phyloP scores from a whole-genome alignment of 306 rosid species.

The Sophora flavescens region DNA sequence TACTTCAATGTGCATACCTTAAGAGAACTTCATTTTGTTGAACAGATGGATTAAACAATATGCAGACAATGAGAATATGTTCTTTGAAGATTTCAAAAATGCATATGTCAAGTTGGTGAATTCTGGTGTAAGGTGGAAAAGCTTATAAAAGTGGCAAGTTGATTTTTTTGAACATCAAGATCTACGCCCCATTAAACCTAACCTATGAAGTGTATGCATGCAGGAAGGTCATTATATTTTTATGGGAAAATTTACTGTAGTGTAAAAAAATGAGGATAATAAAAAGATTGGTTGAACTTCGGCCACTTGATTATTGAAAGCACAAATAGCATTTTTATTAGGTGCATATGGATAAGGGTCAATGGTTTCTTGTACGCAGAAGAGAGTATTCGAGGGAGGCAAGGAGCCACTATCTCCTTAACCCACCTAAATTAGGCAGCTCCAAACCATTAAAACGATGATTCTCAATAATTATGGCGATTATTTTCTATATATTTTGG shows the following conservation, averaged over 20 bases:
- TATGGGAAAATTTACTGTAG: neutral
- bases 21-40: conserved; percentile 43
- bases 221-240: conserved; percentile 26
- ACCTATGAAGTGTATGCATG: neutral
- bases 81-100: conserved; percentile 85
- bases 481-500: neutral
- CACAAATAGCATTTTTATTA: neutral
- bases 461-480: conserved; percentile 7
- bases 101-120: conserved; percentile 90
- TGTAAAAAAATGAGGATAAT: neutral
- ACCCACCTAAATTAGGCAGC: neutral
- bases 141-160: conserved; percentile 47
- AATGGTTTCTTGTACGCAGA: neutral
- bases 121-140: conserved; percentile 86
- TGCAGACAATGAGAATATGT: conserved; percentile 70
- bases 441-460: conserved; percentile 11
- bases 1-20: conserved; percentile 43
- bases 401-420: conserved; percentile 24
- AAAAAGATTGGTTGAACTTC: neutral
- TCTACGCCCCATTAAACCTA: conserved; percentile 18
- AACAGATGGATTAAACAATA: conserved; percentile 87
- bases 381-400: neutral
- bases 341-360: neutral
- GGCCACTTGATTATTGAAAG: neutral
- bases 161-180: conserved; percentile 14